These are phyloP conservation scores for Claviceps monticola DNA, from an alignment of 2,329 filamentous ascomycete species.

Conservation along the genomic window DNA sequence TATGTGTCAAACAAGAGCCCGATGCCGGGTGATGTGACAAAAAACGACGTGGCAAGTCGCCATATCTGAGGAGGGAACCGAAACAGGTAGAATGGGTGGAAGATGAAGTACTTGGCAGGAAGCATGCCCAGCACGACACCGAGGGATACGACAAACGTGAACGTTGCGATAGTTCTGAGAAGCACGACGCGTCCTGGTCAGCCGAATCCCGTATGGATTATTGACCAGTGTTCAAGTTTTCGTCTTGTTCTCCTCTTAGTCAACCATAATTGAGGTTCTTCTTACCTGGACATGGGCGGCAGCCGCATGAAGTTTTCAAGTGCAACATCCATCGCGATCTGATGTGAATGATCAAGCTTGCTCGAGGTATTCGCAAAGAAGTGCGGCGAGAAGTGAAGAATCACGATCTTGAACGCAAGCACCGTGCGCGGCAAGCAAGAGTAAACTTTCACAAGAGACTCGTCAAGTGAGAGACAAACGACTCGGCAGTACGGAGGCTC, in stretches of 20 bases:
- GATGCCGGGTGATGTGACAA: conserved; percentile 24
- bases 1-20: conserved; percentile 60
- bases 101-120: conserved; percentile 35
- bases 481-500: conserved; percentile 15
- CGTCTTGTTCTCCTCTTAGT: neutral
- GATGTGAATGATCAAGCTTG: conserved; percentile 1
- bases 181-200: conserved; percentile 9
- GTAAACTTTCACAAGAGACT: neutral
- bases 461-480: conserved; percentile 3
- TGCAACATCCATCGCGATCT: conserved; percentile 19
- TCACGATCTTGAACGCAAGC: conserved; percentile 5
- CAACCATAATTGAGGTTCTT: conserved; percentile 7
- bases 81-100: conserved; percentile 37
- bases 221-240: no score
- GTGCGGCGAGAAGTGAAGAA: neutral
- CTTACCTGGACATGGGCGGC: conserved; percentile 29
- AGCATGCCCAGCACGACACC: conserved; percentile 43
- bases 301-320: conserved; percentile 24
- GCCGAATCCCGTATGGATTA: neutral
- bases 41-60: conserved; percentile 28
- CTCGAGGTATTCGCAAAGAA: neutral
- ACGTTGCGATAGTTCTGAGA: conserved; percentile 51
- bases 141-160: conserved; percentile 46
- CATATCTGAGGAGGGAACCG: conserved; percentile 32
- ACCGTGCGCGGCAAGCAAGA: neutral